Evolutionary conservation across 345 rosid species (phyloP), one percentile per base, ranked within the genome.

Genomic region (Fremontodendron californicum): DNA sequence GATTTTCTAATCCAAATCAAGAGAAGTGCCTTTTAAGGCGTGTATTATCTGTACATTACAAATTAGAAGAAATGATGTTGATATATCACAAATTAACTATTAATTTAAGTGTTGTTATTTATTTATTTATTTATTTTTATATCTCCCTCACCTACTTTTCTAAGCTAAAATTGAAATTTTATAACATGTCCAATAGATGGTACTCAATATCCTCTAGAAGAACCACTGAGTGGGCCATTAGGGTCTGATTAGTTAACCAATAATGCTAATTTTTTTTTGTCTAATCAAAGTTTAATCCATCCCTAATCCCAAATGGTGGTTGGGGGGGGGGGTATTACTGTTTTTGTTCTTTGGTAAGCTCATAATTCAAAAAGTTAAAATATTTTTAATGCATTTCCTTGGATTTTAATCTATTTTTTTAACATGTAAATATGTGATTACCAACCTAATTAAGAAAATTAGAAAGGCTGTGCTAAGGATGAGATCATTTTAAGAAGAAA

Each of bases 181-280:
- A 29, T 29, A 70, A 9, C 33, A 23, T 57, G 63, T 35, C 43
- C n/a, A 63, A 35, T 49, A 15, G 54, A 54, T 21, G 27, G 19
- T 43, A 67, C 72, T 21, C 52, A 13, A 67, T 42, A 67, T 45
- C 73, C 12, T 69, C 73, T 1, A 7, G 37, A 45, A 45, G 42
- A 49, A 16, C 27, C 42, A 48, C 40, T 48, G 0, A 19, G 29
- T 49, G 61, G 74, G 27, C 19, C 43, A 71, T 33, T 31, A 3
- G 25, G 58, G 74, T 29, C 25, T 71, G 27, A 71, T 70, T 48
- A 70, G 49, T 70, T 48, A 70, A 6, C 58, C 74, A 71, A 49
- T 21, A 71, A 31, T 71, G 25, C 27, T 71, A 8, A 3, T 61
- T 27, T 58, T 69, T 42, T 23, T 10, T 35, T 64, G 54, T 25